These are phyloP conservation scores for Dactylellina parvicollis DNA, from an alignment of 2,329 filamentous ascomycete genomes.

Conservation along the genomic window DNA sequence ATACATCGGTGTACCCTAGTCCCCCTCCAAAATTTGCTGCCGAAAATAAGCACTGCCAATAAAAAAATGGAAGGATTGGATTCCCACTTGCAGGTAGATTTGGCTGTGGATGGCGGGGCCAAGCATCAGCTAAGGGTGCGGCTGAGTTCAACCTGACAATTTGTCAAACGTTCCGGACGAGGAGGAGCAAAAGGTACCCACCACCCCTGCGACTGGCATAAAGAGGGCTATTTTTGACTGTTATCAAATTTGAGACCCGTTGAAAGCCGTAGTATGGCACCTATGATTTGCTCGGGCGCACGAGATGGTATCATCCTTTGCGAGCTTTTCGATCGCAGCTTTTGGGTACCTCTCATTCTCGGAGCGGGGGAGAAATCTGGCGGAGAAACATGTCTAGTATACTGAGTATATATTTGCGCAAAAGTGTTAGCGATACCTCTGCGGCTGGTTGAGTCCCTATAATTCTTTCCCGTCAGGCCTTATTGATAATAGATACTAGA, in stretches of 20 bases:
- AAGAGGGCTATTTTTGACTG: slow-evolving; percentile 13
- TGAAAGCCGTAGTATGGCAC: no score
- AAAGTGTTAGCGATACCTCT: no score
- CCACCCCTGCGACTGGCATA: neutral
- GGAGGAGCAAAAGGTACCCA: neutral
- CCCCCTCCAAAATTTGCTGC: neutral
- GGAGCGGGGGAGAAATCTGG: no score
- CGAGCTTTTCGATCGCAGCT: no score
- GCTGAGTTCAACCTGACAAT: slow-evolving; percentile 27
- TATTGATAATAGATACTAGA: no score
- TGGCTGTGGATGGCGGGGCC: slow-evolving; percentile 3
- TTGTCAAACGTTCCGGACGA: neutral
- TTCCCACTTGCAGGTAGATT: slow-evolving; percentile 7
- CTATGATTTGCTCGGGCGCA: no score
- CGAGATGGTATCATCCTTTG: no score
- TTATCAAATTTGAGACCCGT: neutral
- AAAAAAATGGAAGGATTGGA: slow-evolving; percentile 25
- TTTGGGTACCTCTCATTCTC: no score
- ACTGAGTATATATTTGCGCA: no score
- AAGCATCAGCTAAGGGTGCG: slow-evolving; percentile 29
- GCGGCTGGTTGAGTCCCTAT: no score
- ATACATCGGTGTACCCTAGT: slow-evolving; percentile 13
- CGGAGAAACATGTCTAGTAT: no score
- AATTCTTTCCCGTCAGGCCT: no score
- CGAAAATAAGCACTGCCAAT: slow-evolving; percentile 42